Conservation (phyloP, 495 filamentous ascomycete species). For the Pyronema domesticum region DNA sequence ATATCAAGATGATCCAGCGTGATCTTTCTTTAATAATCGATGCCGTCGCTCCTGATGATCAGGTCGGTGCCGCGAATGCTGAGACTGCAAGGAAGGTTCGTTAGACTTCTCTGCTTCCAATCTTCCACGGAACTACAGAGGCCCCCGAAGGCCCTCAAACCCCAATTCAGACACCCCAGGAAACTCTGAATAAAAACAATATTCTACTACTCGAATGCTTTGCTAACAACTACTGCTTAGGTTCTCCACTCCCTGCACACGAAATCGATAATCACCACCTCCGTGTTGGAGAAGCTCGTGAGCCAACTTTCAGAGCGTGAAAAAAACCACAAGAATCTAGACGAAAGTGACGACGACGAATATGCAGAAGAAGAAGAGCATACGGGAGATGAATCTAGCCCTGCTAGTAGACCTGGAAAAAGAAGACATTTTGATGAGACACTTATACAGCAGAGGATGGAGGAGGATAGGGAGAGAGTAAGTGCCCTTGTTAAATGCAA, state of each 20-base stretch:
- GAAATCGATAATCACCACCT: no score
- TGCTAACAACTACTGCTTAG: no score
- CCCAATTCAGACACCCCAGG: no score
- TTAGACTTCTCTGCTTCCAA: not conserved
- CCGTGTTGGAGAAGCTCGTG: not conserved
- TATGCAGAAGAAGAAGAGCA: no score
- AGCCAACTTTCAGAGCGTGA: not conserved
- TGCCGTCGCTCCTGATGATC: conserved; percentile 70
- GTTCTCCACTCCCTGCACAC: no score
- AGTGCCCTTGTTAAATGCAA: no score
- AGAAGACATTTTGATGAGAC: conserved; percentile 47
- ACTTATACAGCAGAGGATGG: conserved; percentile 85
- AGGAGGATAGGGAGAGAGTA: conserved; percentile 75
- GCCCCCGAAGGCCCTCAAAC: no score
- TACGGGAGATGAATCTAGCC: no score
- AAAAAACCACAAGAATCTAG: conserved; percentile 19
- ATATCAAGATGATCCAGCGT: conserved; percentile 80
- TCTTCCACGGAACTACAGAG: no score
- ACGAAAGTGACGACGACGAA: conserved; percentile 23
- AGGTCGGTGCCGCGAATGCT: conserved; percentile 80
- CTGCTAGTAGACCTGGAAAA: not conserved
- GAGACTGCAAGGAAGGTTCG: conserved; percentile 66
- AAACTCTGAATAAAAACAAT: no score
- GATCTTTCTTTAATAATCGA: conserved; percentile 83
- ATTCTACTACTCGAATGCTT: no score